phyloP scores from a whole-genome alignment of 495 filamentous ascomycete species.

The Usnea hakonensis region DNA sequence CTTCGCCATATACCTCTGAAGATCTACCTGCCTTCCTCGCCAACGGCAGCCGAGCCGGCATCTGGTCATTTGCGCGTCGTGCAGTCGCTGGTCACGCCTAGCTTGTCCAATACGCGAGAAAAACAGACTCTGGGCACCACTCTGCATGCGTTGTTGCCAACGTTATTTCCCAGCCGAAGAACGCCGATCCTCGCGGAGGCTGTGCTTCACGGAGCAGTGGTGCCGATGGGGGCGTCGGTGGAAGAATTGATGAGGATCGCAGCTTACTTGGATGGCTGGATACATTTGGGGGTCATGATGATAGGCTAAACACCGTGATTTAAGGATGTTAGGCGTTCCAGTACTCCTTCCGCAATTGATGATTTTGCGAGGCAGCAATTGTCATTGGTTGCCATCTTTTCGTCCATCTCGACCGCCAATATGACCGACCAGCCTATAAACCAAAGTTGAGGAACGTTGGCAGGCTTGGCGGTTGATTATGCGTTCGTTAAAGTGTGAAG shows the following conservation, averaged over 20 bases:
- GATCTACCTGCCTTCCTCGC: constrained; percentile 75
- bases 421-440: constrained; percentile 29
- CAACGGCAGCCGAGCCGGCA: constrained; percentile 31
- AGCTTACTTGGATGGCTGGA: constrained; percentile 86
- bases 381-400: constrained; percentile 8
- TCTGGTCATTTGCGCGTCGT: constrained; percentile 55
- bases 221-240: constrained; percentile 75
- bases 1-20: constrained; percentile 78
- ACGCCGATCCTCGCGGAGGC: constrained; percentile 86
- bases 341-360: constrained; percentile 16
- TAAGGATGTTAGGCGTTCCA: constrained; percentile 13
- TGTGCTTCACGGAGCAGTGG: constrained; percentile 76
- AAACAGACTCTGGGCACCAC: constrained; percentile 74
- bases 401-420: constrained; percentile 27
- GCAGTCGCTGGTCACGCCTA: constrained; percentile 58
- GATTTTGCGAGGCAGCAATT: constrained; percentile 19
- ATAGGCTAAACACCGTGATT: constrained; percentile 33
- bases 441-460: constrained; percentile 2
- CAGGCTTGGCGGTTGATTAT: constrained; percentile 25
- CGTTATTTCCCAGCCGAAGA: constrained; percentile 78
- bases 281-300: constrained; percentile 81
- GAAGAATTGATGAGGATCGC: constrained; percentile 76
- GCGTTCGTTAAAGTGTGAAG: constrained; percentile 25
- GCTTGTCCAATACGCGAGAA: constrained; percentile 41
- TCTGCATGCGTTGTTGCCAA: constrained; percentile 68